Evolutionary conservation across 2,329 filamentous ascomycete genomes (phyloP).

Genomic region (Apiospora arundinis): DNA sequence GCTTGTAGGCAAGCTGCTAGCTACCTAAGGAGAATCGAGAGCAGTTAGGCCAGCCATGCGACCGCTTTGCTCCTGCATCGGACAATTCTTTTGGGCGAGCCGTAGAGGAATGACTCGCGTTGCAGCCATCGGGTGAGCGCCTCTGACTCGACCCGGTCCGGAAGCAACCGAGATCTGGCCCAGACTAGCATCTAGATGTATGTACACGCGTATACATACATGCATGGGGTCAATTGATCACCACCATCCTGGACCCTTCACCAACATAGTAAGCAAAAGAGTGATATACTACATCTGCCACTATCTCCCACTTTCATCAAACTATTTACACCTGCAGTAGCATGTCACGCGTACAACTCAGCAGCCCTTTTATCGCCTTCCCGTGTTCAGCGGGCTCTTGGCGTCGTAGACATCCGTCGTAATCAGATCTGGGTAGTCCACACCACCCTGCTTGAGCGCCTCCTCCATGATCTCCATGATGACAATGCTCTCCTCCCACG

Average conservation of each 20-base stretch:
- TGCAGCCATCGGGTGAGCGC: neutral
- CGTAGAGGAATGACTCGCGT: slow-evolving; percentile 11
- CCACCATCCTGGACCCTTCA: neutral
- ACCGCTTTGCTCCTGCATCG: slow-evolving; percentile 11
- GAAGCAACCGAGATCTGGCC: slow-evolving; percentile 12
- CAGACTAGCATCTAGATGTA: neutral
- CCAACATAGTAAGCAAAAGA: slow-evolving; percentile 10
- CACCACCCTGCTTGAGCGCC: slow-evolving; percentile 58
- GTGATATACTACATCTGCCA: neutral
- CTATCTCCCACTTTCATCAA: neutral
- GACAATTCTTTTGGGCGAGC: slow-evolving; percentile 3
- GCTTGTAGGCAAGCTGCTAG: neutral
- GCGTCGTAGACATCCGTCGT: slow-evolving; percentile 63
- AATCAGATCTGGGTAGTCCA: slow-evolving; percentile 62
- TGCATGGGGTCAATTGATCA: slow-evolving; percentile 18
- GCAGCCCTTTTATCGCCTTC: slow-evolving; percentile 35
- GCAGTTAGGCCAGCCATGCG: slow-evolving; percentile 11
- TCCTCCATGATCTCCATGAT: slow-evolving; percentile 80
- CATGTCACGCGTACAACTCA: neutral
- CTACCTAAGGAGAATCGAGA: neutral
- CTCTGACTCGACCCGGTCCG: slow-evolving; percentile 11
- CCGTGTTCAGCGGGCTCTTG: slow-evolving; percentile 67
- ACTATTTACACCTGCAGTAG: neutral
- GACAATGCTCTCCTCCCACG: slow-evolving; percentile 77
- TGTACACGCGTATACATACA: neutral